phyloP scores from a whole-genome alignment of 352 stramenopile species.

The Pythium scleroteichum region DNA sequence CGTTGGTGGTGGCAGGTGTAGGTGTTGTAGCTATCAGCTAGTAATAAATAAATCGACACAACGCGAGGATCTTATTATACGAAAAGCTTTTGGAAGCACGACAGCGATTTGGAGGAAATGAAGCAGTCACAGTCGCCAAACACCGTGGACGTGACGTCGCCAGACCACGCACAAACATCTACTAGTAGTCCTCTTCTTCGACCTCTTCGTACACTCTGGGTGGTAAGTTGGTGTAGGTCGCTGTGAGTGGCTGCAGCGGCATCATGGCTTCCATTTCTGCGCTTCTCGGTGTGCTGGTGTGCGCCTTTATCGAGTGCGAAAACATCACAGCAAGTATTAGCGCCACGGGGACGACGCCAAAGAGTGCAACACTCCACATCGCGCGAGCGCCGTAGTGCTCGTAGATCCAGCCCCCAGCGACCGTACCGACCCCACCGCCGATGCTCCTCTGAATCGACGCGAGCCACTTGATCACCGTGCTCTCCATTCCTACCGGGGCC shows the following conservation, averaged over 20 bases:
- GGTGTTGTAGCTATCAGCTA: too few relatives aligned
- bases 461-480: slow-evolving; percentile 72
- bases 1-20: too few relatives aligned
- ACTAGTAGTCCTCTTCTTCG: too few relatives aligned
- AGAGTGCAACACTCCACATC: slow-evolving; percentile 66
- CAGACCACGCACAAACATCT: too few relatives aligned
- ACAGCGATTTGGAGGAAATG: too few relatives aligned
- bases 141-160: too few relatives aligned
- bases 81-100: too few relatives aligned
- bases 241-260: slow-evolving; percentile 25
- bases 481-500: slow-evolving; percentile 58
- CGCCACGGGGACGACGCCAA: slow-evolving; percentile 48
- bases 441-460: slow-evolving; percentile 69
- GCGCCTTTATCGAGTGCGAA: slow-evolving; percentile 36
- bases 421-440: slow-evolving; percentile 55
- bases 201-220: too few relatives aligned
- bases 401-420: slow-evolving; percentile 75
- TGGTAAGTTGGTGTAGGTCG: too few relatives aligned
- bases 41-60: too few relatives aligned
- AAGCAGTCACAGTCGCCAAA: too few relatives aligned
- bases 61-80: too few relatives aligned
- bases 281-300: slow-evolving; percentile 8
- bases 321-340: slow-evolving; percentile 49
- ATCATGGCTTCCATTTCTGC: slow-evolving; percentile 23
- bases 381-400: slow-evolving; percentile 48